phyloP scores from a whole-genome alignment of 805 yeast species.

The Maudiozyma bulderi region DNA sequence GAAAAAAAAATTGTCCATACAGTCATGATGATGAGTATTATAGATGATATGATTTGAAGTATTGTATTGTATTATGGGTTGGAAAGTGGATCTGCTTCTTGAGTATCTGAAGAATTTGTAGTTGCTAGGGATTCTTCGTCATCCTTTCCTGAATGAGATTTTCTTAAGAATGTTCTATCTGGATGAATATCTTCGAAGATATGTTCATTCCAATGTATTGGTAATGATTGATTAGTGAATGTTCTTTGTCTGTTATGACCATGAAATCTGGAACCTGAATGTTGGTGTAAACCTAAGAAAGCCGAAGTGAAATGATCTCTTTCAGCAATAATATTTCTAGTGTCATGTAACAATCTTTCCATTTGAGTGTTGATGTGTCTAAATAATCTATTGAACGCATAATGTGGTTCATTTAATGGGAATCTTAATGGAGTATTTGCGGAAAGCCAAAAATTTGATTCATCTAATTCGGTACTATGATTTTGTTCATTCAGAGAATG shows the following conservation, averaged over 20 bases:
- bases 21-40: neutral
- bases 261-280: neutral
- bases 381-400: constrained; percentile 36
- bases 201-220: neutral
- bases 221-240: neutral
- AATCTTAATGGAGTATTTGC: constrained; percentile 57
- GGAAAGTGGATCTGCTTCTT: neutral
- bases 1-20: neutral
- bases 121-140: neutral
- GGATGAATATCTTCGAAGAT: neutral
- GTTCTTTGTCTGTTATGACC: neutral
- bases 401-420: constrained; percentile 63
- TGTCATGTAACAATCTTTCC: constrained; percentile 2
- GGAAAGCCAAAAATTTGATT: constrained; percentile 49
- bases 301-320: neutral
- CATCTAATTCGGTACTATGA: constrained; percentile 1
- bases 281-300: neutral
- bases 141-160: neutral
- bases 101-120: neutral
- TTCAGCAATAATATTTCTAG: neutral
- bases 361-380: constrained; percentile 15
- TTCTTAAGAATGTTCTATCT: neutral
- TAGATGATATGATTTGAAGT: too few relatives aligned
- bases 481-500: neutral
- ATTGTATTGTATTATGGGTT: too few relatives aligned